These are phyloP conservation scores for Castanea mollissima DNA, from an alignment of 306 rosid genomes.

Conservation along the genomic window DNA sequence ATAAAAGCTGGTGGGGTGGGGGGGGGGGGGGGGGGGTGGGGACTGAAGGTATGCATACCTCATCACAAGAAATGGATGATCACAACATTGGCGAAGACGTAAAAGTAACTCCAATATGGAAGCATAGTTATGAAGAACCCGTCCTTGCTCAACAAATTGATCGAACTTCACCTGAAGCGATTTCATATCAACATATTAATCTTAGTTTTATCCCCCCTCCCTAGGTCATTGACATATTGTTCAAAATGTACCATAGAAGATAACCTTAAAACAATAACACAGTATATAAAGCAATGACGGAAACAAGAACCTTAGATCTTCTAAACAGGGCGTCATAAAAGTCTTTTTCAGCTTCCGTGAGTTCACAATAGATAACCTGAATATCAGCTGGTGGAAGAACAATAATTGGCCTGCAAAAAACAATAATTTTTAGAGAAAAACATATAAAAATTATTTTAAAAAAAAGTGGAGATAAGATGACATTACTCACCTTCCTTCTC, in stretches of 20 bases:
- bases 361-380: constrained; percentile 85
- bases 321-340: constrained; percentile 85
- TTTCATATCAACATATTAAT: constrained; percentile 13
- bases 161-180: constrained; percentile 77
- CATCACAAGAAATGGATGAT: constrained; percentile 98
- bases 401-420: constrained; percentile 78
- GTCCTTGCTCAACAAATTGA: constrained; percentile 96
- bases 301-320: constrained; percentile 66
- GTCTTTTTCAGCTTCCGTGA: constrained; percentile 87
- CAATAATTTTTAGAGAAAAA: constrained; percentile 22
- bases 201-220: neutral
- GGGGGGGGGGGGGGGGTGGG: no score
- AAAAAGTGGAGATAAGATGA: constrained; percentile 13
- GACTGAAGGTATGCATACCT: constrained; percentile 43
- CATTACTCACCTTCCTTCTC: constrained; percentile 72
- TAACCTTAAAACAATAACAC: neutral
- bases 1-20: neutral
- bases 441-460: neutral
- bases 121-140: constrained; percentile 98
- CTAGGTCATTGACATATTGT: neutral
- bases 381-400: constrained; percentile 95
- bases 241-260: neutral
- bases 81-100: constrained; percentile 98
- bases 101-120: constrained; percentile 92
- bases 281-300: neutral